Conservation (phyloP, 2,329 filamentous ascomycete genomes). For the Colletotrichum sp. region DNA sequence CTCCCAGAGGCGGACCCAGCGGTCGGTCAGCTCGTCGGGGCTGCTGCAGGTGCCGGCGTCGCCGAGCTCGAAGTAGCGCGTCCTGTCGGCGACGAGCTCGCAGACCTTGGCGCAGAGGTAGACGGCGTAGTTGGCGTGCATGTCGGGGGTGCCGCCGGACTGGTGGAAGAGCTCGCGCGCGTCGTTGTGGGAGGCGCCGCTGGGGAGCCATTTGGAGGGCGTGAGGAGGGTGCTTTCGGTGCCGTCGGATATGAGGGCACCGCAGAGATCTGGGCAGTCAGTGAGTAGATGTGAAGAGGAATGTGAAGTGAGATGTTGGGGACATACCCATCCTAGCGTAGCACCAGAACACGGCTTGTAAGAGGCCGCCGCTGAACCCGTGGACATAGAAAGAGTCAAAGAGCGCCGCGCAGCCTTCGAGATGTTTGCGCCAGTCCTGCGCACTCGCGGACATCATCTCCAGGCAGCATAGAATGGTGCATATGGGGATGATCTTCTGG, state of each 20-base stretch:
- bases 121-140: slow-evolving; percentile 64
- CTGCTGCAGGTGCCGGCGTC: slow-evolving; percentile 48
- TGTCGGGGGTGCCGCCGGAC: slow-evolving; percentile 43
- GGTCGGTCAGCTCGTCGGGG: slow-evolving; percentile 40
- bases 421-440: slow-evolving; percentile 58
- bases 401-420: slow-evolving; percentile 62
- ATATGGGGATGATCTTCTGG: slow-evolving; percentile 38
- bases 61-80: slow-evolving; percentile 51
- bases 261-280: slow-evolving; percentile 52
- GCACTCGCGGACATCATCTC: slow-evolving; percentile 48
- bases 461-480: slow-evolving; percentile 42
- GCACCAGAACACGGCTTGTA: slow-evolving; percentile 64
- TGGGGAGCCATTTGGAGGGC: slow-evolving; percentile 51
- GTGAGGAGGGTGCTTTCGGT: slow-evolving; percentile 57
- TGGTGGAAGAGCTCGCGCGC: slow-evolving; percentile 39
- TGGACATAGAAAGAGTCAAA: slow-evolving; percentile 58
- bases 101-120: slow-evolving; percentile 59
- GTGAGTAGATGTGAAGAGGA: not conserved
- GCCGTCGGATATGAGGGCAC: slow-evolving; percentile 59
- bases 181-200: slow-evolving; percentile 38
- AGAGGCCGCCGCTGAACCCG: slow-evolving; percentile 55
- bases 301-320: too few species aligned
- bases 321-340: slow-evolving; percentile 59
- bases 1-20: slow-evolving; percentile 54
- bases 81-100: slow-evolving; percentile 54